These are phyloP conservation scores for Coniochaeta ligniaria DNA, from an alignment of 2,329 filamentous ascomycete species.

Conservation along the genomic window DNA sequence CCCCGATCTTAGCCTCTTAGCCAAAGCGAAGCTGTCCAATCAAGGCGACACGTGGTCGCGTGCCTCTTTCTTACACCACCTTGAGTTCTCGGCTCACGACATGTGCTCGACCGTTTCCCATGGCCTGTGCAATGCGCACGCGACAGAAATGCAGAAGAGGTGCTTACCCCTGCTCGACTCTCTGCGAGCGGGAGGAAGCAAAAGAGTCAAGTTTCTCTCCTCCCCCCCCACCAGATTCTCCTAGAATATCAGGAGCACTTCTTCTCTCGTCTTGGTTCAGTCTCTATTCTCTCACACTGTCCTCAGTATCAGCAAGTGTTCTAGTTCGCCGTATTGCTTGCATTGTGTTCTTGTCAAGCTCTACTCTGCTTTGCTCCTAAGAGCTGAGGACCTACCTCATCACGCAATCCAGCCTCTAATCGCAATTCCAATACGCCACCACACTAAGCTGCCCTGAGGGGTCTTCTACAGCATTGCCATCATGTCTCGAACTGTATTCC, in stretches of 20 bases:
- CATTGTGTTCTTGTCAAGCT: not conserved
- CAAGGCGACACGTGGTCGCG: not conserved
- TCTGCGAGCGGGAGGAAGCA: not conserved
- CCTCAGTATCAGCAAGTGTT: not conserved
- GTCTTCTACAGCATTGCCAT: not conserved
- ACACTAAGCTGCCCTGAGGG: not conserved
- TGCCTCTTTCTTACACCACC: not conserved
- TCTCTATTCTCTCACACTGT: not conserved
- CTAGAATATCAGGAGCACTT: not conserved
- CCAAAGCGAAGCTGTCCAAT: slow-evolving; percentile 1
- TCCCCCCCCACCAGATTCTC: not conserved
- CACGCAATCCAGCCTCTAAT: not conserved
- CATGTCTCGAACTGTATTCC: slow-evolving; percentile 63
- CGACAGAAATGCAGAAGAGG: not conserved
- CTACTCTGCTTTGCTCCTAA: not conserved
- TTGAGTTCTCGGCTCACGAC: not conserved
- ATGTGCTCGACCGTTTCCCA: not conserved
- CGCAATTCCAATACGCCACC: not conserved
- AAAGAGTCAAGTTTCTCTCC: no score
- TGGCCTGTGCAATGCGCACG: not conserved
- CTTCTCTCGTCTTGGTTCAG: not conserved
- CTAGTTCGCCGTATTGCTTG: not conserved
- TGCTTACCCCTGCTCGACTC: not conserved
- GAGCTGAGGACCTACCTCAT: not conserved
- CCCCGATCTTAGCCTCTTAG: not conserved